Percentiles rank a stretch among this genome's conserved stretches.
phyloP scores from a whole-genome alignment of 2,329 filamentous ascomycete genomes.

The Pestalotiopsis sp. region DNA sequence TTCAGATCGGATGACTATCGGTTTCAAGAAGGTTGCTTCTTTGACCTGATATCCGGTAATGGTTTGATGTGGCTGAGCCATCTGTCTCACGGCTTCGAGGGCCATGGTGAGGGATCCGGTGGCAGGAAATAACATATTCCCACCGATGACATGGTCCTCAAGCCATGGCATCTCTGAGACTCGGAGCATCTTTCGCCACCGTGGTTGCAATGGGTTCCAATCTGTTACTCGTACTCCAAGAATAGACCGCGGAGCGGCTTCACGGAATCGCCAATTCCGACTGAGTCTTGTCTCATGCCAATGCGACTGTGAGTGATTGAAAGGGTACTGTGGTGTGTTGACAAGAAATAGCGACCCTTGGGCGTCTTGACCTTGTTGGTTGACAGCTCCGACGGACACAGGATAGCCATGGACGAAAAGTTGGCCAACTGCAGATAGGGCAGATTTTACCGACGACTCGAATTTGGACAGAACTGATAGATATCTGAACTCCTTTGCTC shows the following conservation, averaged over 20 bases:
- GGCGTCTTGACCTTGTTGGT: neutral
- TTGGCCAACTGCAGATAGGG: neutral
- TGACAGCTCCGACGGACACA: neutral
- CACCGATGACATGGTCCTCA: conserved; percentile 44
- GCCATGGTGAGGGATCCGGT: conserved; percentile 41
- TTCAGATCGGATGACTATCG: conserved; percentile 33
- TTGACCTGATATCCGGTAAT: conserved; percentile 31
- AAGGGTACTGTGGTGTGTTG: conserved; percentile 40
- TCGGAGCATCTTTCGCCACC: conserved; percentile 49
- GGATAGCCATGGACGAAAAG: neutral
- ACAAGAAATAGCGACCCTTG: conserved; percentile 22
- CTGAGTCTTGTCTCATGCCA: conserved; percentile 37
- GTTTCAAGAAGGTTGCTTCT: conserved; percentile 32
- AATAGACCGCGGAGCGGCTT: conserved; percentile 27
- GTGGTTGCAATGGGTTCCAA: conserved; percentile 30
- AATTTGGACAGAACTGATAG: neutral
- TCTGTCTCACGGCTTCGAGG: conserved; percentile 37
- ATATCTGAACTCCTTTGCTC: neutral
- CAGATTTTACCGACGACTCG: neutral
- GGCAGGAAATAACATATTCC: conserved; percentile 36
- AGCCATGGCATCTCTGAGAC: conserved; percentile 47
- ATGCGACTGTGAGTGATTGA: conserved; percentile 35
- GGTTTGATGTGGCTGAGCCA: conserved; percentile 18
- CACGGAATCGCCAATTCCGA: conserved; percentile 30
- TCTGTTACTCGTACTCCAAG: conserved; percentile 29